Percentiles rank a stretch among this genome's conserved stretches.
Evolutionary conservation across 768 basidiomycete genomes (phyloP).

Genomic region (Psilocybe sp.): DNA sequence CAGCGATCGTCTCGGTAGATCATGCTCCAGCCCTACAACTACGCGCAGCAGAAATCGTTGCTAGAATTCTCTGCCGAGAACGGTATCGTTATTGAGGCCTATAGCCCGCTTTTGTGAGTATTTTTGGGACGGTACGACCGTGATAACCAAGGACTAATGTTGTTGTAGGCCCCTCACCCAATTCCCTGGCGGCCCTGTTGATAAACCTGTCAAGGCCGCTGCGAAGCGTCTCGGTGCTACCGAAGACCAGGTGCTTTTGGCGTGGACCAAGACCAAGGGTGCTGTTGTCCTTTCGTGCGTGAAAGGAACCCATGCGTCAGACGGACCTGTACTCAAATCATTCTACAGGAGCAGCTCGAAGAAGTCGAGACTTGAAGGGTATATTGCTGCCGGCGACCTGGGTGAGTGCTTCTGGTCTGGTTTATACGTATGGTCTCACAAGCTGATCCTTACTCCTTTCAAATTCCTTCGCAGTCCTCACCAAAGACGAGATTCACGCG

Average conservation of each 20-base stretch:
- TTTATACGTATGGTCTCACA: neutral
- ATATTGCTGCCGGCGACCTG: conserved; percentile 66
- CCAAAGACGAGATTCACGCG: conserved; percentile 45
- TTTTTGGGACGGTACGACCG: neutral
- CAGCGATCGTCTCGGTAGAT: conserved; percentile 37
- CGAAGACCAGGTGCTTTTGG: conserved; percentile 66
- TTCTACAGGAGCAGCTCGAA: conserved; percentile 58
- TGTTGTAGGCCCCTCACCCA: conserved; percentile 52
- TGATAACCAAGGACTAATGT: no score
- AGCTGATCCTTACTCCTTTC: neutral
- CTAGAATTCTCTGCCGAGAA: conserved; percentile 35
- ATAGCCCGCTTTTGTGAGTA: conserved; percentile 58
- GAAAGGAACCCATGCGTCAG: neutral
- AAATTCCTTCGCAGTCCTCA: conserved; percentile 35
- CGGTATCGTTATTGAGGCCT: conserved; percentile 66
- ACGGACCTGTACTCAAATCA: neutral
- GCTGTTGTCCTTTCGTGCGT: conserved; percentile 60
- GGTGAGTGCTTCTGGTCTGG: conserved; percentile 29
- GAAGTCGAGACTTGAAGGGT: conserved; percentile 61
- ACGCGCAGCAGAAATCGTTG: conserved; percentile 46
- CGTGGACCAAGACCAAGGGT: conserved; percentile 70
- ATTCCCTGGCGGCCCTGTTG: conserved; percentile 61
- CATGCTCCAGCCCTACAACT: conserved; percentile 66
- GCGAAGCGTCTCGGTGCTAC: conserved; percentile 48
- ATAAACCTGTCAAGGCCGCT: conserved; percentile 53